These are phyloP conservation scores for Boechera stricta DNA, from an alignment of 345 rosid genomes.

Conservation along the genomic window DNA sequence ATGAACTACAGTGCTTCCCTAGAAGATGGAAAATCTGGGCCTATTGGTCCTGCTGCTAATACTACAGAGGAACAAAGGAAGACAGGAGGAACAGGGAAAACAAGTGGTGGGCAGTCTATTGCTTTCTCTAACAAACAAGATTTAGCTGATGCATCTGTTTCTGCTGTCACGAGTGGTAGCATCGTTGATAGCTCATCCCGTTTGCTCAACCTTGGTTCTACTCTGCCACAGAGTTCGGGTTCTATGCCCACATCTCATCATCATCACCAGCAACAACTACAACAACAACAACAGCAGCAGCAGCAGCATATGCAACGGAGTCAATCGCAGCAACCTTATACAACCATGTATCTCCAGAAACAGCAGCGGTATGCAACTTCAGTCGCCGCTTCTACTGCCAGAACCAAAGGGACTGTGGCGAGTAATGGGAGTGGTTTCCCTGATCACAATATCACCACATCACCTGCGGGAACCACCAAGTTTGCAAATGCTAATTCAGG, in stretches of 20 bases:
- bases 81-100: conserved; percentile 33
- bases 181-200: conserved; percentile 82
- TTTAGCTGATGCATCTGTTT: conserved; percentile 59
- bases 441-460: conserved; percentile 63
- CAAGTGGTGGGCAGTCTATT: conserved; percentile 68
- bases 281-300: conserved; percentile 56
- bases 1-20: conserved; percentile 61
- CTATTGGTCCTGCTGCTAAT: conserved; percentile 50
- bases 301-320: conserved; percentile 56
- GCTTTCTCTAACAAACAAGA: conserved; percentile 76
- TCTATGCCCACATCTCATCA: conserved; percentile 46
- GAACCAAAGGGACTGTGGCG: conserved; percentile 65
- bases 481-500: conserved; percentile 61
- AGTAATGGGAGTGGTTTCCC: conserved; percentile 69
- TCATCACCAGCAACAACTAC: conserved; percentile 53
- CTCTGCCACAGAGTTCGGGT: conserved; percentile 55
- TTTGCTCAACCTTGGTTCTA: conserved; percentile 61
- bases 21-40: conserved; percentile 74
- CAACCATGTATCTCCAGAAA: conserved; percentile 66
- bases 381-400: conserved; percentile 61
- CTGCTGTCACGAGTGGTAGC: conserved; percentile 59
- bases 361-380: conserved; percentile 72
- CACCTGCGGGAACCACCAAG: conserved; percentile 65
- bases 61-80: conserved; percentile 71
- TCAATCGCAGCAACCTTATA: conserved; percentile 58